phyloP scores from a whole-genome alignment of 768 basidiomycete genomes.

The Pulveroboletus ravenelii region DNA sequence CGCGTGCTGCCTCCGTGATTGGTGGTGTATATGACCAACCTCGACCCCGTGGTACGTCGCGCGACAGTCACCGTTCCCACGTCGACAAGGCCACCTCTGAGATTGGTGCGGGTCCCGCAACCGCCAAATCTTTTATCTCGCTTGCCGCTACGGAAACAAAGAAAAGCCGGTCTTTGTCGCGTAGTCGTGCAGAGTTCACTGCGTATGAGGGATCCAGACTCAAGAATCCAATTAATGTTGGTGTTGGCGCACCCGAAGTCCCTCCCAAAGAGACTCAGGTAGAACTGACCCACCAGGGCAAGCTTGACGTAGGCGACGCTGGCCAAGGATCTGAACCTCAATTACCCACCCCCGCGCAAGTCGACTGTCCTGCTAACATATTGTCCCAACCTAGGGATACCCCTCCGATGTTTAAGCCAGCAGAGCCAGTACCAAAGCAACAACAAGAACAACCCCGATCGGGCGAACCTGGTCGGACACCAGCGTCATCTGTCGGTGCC shows the following conservation, averaged over 20 bases:
- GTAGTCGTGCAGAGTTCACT: constrained; percentile 1
- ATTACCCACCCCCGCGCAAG: constrained; percentile 21
- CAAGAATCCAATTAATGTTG: neutral
- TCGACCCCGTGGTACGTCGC: constrained; percentile 11
- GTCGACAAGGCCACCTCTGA: constrained; percentile 21
- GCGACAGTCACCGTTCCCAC: constrained; percentile 10
- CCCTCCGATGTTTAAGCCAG: constrained; percentile 5
- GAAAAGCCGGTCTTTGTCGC: constrained; percentile 1
- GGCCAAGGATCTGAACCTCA: constrained; percentile 8
- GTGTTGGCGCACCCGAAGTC: neutral
- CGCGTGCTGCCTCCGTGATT: constrained; percentile 30
- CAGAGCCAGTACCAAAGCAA: neutral
- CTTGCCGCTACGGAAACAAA: neutral
- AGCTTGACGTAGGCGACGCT: constrained; percentile 1
- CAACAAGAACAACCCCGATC: neutral
- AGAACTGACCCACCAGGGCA: neutral
- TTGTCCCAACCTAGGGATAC: constrained; percentile 8
- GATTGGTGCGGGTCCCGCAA: constrained; percentile 18
- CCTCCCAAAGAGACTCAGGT: constrained; percentile 3
- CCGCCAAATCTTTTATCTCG: constrained; percentile 5
- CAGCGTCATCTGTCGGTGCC: neutral
- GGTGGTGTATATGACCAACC: constrained; percentile 25
- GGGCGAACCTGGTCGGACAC: neutral
- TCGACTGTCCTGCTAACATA: constrained; percentile 17
- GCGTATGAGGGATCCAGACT: constrained; percentile 4